Conservation (phyloP, 176 grass and related monocot genomes). For the Oryza meyeriana region DNA sequence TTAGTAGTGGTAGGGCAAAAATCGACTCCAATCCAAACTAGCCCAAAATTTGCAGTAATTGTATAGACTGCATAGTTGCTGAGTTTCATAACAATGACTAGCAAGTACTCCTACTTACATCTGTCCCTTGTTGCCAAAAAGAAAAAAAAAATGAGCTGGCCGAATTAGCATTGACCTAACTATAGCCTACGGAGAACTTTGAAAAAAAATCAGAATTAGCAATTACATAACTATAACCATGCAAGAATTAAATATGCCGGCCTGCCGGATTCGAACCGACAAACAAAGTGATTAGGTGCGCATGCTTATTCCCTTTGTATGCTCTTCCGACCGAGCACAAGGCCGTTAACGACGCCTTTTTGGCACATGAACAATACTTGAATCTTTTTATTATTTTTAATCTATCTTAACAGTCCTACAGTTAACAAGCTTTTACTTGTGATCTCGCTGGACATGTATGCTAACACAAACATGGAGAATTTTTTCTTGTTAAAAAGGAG, state of each 20-base stretch:
- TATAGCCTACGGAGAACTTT: neutral
- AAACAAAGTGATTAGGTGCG: slow-evolving; percentile 17
- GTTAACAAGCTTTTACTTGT: neutral
- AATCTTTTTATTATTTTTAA: neutral
- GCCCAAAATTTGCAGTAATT: neutral
- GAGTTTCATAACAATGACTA: neutral
- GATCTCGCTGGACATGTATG: neutral
- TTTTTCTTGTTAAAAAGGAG: neutral
- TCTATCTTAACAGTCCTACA: neutral
- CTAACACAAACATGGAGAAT: neutral
- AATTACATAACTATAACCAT: neutral
- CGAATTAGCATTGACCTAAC: neutral
- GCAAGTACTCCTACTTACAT: neutral
- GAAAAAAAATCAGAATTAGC: neutral
- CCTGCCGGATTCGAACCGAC: slow-evolving; percentile 63
- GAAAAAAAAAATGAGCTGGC: neutral
- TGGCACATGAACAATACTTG: neutral
- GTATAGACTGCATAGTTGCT: neutral
- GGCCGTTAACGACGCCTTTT: neutral
- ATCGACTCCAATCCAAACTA: too few species aligned
- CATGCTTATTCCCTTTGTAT: neutral
- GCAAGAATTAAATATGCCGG: neutral
- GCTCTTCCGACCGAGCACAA: slow-evolving; percentile 31
- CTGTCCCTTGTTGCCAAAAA: neutral
- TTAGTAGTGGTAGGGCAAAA: too few species aligned